Percentiles rank a stretch among this genome's conserved stretches.
Conservation (phyloP, 2,329 filamentous ascomycete genomes). For the Ophiognomonia clavigignenti-juglandacearum region DNA sequence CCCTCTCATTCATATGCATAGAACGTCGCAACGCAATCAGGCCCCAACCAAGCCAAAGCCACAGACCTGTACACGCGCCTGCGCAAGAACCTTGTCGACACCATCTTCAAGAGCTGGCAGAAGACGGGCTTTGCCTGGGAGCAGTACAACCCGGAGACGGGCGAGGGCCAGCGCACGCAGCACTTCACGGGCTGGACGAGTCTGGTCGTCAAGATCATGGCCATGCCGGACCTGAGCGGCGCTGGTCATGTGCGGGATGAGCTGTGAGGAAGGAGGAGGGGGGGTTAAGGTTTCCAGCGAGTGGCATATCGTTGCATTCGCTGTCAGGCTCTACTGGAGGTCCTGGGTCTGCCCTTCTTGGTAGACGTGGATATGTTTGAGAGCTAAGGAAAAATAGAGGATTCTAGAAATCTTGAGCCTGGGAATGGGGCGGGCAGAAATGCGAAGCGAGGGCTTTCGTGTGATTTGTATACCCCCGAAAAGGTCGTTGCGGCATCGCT, state of each 20-base stretch:
- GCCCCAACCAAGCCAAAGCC: conserved; percentile 66
- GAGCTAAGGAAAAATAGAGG: too few relatives aligned
- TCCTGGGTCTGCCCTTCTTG: too few relatives aligned
- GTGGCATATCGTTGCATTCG: too few relatives aligned
- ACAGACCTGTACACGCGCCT: conserved; percentile 70
- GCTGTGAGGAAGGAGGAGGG: too few relatives aligned
- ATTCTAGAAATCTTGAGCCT: too few relatives aligned
- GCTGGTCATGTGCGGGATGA: conserved; percentile 40
- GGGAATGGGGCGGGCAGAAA: too few relatives aligned
- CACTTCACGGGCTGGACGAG: conserved; percentile 99
- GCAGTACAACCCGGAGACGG: conserved; percentile 93
- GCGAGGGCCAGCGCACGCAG: conserved; percentile 88
- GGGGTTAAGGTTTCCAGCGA: background rate
- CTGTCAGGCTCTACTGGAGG: too few relatives aligned
- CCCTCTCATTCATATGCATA: too few relatives aligned
- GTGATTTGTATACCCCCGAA: too few relatives aligned
- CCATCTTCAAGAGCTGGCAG: conserved; percentile 82
- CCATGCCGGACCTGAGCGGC: conserved; percentile 67
- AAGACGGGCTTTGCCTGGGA: conserved; percentile 97
- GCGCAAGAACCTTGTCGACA: conserved; percentile 80
- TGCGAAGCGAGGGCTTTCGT: too few relatives aligned
- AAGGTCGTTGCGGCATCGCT: too few relatives aligned
- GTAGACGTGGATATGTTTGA: too few relatives aligned
- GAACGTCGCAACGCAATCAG: conserved; percentile 60
- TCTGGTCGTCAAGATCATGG: conserved; percentile 95